Base-by-base conservation (phyloP, 257 asterid genomes). In the Solanum appendiculatum region DNA sequence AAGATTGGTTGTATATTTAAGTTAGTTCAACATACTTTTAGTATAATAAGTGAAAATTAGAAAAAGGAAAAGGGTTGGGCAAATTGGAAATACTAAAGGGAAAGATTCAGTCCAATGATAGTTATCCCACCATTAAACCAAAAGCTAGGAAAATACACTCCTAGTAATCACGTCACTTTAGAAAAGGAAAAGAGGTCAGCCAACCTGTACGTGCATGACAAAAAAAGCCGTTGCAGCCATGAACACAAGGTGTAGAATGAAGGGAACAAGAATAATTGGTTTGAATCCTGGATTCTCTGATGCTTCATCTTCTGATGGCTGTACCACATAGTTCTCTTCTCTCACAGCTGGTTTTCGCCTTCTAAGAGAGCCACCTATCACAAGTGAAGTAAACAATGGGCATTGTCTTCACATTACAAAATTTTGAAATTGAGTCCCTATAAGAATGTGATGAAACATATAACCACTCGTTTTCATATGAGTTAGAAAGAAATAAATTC, bases 131-230 rank as follows among this genome's bases (percentile, higher is more conserved):
- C 84, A 77, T 77, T 13, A 9, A 15, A 80, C 85, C 66, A 18
- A 80, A 80, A 80, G 66, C 66, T 77, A 42, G 63, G 34, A 42
- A 77, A 25, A 25, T 77, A 8, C 8, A 42, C 8, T 13, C 72
- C 87, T 69, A 29, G 40, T 23, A 46, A 46, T 29, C 64, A 16
- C 29, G 37, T 27, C 64, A 0, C 14, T 46, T 25, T 18, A 6
- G 5, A 80, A 48, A 29, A 48, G 31, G 51, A 83, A 39, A 82
- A 81, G 88, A 42, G 70, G 68, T 56, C 77, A 54, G 42, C 94
- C 86, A 36, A 95, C 99, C 98, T 96, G 98, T 68, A 96, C 98
- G 37, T 96, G 98, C 98, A 96, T 95, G 90, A 93, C 94, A 12
- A 97, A 92, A 88, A 94, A 92, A 25, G 99, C 96, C 5, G 96